Evolutionary conservation across 495 filamentous ascomycete genomes (phyloP), one percentile per base, ranked within the genome.

Genomic region (Hyaloscypha hepaticicola): DNA sequence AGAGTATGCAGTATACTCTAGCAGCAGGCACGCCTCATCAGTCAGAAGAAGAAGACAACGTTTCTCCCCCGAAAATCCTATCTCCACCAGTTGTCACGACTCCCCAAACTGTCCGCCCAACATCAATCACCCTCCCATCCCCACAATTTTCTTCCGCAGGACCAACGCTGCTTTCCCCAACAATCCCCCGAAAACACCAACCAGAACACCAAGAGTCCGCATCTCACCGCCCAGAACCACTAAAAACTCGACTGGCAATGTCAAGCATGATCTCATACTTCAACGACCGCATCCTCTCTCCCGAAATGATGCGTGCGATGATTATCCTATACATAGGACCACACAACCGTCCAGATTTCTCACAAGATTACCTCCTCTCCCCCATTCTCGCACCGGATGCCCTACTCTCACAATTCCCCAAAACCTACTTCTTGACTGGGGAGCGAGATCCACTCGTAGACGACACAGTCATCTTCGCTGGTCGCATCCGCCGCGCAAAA

Each of bases 271-370:
- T 99, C 60, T 96, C 94, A 12, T 99, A 98, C 78, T 95, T 97
- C 73, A 91, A 93, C 74, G 95, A 99, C 76, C 90, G 96, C 25
- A 90, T 99, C 38, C 82, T 99, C 26, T 93, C 91, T 0, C 96
- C 95, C 0, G 96, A 98, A 74, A 96, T 99, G 92, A 97, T 98
- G 89, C 89, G 95, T 58, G 93, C 93, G 29, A 98, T 99, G 95
- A 95, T 99, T 63, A 96, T 99, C 74, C 83, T 99, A 24, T 99
- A 99, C 72, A 89, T 99, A 67, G 96, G 95, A 19, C 93, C 94
- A 0, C 87, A 96, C 72, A 88, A 93, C 77, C 87, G 92, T 1
- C 95, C 95, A 8, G 92, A 97, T 73, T 98, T 99, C 77, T 83
- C 83, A 28, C 92, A 90, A 11, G 96, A 99, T 74, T 97, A 90